Conservation (phyloP, 2,329 filamentous ascomycete species). For the Alternaria brassicicola region DNA sequence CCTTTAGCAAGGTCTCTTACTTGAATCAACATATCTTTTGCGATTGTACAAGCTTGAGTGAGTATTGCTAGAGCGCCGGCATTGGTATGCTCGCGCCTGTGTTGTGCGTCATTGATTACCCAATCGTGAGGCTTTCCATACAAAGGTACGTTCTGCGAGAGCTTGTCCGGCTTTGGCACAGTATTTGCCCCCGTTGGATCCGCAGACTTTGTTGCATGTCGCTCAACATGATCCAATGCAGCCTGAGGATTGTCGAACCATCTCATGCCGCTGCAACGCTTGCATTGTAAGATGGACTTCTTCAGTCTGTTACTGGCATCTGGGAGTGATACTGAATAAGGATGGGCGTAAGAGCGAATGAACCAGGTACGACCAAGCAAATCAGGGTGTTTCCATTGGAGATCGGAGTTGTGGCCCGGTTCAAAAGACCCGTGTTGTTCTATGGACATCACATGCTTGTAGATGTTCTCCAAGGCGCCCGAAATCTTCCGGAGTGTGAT, state of each 20-base stretch:
- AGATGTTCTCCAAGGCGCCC: constrained; percentile 32
- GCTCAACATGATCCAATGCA: constrained; percentile 32
- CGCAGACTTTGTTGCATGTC: constrained; percentile 16
- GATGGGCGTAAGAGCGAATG: constrained; percentile 20
- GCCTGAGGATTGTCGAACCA: constrained; percentile 18
- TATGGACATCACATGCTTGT: constrained; percentile 1
- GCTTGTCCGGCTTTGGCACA: background rate
- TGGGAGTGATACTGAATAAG: constrained; percentile 12
- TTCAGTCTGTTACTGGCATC: constrained; percentile 17
- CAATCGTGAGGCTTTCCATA: constrained; percentile 25
- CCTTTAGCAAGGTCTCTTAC: constrained; percentile 33
- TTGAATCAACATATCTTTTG: constrained; percentile 17
- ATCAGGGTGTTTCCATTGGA: constrained; percentile 12
- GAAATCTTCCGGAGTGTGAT: constrained; percentile 34
- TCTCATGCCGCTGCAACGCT: constrained; percentile 16
- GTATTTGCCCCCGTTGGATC: background rate
- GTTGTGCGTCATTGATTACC: constrained; percentile 28
- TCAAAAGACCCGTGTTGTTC: constrained; percentile 6
- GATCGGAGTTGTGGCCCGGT: constrained; percentile 12
- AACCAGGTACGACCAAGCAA: constrained; percentile 19
- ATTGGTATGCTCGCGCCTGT: constrained; percentile 29
- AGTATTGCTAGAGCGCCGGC: constrained; percentile 22
- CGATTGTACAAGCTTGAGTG: constrained; percentile 15
- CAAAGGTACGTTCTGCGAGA: background rate
- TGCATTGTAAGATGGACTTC: constrained; percentile 24